Conservation (phyloP, 2,329 filamentous ascomycete genomes). For the Beauveria varroae region DNA sequence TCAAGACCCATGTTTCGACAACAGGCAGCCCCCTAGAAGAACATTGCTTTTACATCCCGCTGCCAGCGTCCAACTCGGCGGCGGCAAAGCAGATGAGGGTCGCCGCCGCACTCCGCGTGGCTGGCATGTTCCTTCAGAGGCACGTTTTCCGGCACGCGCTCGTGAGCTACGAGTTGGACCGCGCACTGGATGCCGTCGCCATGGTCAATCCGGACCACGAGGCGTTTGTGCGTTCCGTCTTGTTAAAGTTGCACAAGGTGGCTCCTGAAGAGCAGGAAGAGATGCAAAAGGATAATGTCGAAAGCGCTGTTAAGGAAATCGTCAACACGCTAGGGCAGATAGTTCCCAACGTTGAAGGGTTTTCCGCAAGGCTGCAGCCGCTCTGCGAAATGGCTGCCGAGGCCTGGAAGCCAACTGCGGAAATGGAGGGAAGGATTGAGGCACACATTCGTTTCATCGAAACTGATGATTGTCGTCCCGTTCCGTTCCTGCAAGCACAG, state of each 20-base stretch:
- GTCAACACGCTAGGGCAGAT: neutral
- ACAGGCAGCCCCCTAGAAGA: neutral
- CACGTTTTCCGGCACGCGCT: neutral
- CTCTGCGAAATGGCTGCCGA: neutral
- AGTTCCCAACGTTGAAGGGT: neutral
- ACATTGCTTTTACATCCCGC: neutral
- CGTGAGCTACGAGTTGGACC: neutral
- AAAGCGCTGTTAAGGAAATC: neutral
- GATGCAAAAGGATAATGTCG: neutral
- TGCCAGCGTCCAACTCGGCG: neutral
- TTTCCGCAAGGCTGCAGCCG: neutral
- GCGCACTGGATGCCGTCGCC: neutral
- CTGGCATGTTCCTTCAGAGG: neutral
- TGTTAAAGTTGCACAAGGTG: neutral
- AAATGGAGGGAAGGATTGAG: neutral
- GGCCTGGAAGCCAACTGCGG: neutral
- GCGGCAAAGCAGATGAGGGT: conserved; percentile 1
- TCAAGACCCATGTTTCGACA: neutral
- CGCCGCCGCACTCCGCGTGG: neutral
- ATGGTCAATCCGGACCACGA: neutral
- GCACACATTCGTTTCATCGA: neutral
- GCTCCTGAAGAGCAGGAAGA: neutral
- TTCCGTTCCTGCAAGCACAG: neutral
- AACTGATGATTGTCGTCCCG: neutral
- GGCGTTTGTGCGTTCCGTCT: neutral